A percentile compares a stretch with the other conserved stretches of the same genome.
Conservation (phyloP, 1,284 basidiomycete species). For the Wallemia mellicola region DNA sequence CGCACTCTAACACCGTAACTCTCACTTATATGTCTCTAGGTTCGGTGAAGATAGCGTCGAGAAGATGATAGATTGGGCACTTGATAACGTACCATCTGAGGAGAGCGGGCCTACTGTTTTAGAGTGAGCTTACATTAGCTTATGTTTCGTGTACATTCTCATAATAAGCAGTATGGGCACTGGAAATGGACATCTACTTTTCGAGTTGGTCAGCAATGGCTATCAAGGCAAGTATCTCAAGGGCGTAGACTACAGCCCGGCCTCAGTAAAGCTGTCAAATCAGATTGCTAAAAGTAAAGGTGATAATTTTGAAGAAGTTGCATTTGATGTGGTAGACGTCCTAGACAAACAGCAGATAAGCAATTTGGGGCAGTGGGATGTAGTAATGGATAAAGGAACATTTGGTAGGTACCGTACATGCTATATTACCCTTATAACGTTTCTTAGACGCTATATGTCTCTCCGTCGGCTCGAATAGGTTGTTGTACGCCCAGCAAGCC, state of each 20-base stretch:
- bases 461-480: slow-evolving; percentile 17
- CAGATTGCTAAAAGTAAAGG: neutral
- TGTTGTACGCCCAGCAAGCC: slow-evolving; percentile 30
- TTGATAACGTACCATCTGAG: slow-evolving; percentile 6
- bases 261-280: slow-evolving; percentile 9
- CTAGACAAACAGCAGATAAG: slow-evolving; percentile 7
- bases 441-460: slow-evolving; percentile 58
- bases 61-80: slow-evolving; percentile 15
- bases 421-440: neutral
- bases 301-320: neutral
- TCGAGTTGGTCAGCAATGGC: slow-evolving; percentile 12
- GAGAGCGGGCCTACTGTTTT: neutral
- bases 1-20: neutral
- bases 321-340: slow-evolving; percentile 13
- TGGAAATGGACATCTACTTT: slow-evolving; percentile 18
- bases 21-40: slow-evolving; percentile 6
- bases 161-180: slow-evolving; percentile 13
- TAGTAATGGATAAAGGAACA: slow-evolving; percentile 16
- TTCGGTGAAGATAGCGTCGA: slow-evolving; percentile 18
- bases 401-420: neutral
- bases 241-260: slow-evolving; percentile 17
- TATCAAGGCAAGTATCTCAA: slow-evolving; percentile 9
- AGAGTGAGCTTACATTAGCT: slow-evolving; percentile 1
- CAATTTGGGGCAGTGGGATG: slow-evolving; percentile 10
- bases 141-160: slow-evolving; percentile 7